Evolutionary conservation across 2,329 filamentous ascomycete genomes (phyloP), one percentile per base, ranked within the genome.

Genomic region (Aspergillus tubingensis): DNA sequence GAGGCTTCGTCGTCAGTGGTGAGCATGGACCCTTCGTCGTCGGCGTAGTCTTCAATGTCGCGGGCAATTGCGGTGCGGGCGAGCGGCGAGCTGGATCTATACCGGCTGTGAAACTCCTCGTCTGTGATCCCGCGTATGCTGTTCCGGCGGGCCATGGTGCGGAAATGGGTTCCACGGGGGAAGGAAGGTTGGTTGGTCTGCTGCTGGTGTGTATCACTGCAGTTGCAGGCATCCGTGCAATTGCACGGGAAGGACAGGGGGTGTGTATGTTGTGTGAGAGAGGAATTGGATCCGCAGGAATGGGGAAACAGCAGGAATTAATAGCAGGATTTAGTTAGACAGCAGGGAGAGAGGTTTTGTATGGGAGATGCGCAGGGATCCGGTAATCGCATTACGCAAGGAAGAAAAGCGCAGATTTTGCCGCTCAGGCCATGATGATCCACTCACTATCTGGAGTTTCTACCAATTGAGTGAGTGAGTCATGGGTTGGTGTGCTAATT

Each of bases 41-140:
- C 86, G 3, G 84, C 82, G 62, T 85, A 88, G 54, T 86, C 85
- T 38, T 86, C 87, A 7, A 91, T 77, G 71, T 92, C 89, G 39
- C 85, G 81, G 6, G 87, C 87, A 59, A 92, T 80, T 36, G 85
- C 84, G 30, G 85, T 84, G 63, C 89, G 85, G 1, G 87, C 88
- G 51, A 90, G 80, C 21, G 88, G 87, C n/a, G 88, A 89, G 27
- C 81, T 79, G 21, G 85, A 82, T 25, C 79, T 78, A 72, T 87
- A 87, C 5, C 80, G 82, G 27, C 27, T 11, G 27, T 30, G 27
- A 27, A 27, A 27, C 39, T 70, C 67, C 43, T 70, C 65, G 27
- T 70, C 70, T 32, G 68, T 63, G 38, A 68, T 64, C 57, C 72
- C 68, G 64, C 65, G 63, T 51, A 70, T 67, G 52, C 67, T 65